These are phyloP conservation scores for Graphilbum sp. DNA, from an alignment of 2,329 filamentous ascomycete genomes.

Conservation along the genomic window DNA sequence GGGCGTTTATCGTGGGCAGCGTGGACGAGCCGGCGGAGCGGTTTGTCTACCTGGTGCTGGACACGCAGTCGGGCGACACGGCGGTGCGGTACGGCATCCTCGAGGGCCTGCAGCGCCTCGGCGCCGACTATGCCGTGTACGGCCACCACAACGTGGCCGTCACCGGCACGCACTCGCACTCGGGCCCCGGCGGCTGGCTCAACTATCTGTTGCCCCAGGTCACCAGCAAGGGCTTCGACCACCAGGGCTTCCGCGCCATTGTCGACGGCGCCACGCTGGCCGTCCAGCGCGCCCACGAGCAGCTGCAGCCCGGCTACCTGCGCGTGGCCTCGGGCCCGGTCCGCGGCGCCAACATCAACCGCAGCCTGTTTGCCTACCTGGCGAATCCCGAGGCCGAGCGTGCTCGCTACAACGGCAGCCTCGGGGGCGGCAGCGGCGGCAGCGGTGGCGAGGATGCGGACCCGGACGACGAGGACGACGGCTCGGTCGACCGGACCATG, in stretches of 20 bases:
- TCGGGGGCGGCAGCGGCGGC: conserved; percentile 11
- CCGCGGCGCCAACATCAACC: conserved; percentile 60
- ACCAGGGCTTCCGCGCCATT: conserved; percentile 72
- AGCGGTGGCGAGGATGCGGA: conserved; percentile 15
- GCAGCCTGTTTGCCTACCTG: conserved; percentile 71
- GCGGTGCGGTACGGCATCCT: conserved; percentile 73
- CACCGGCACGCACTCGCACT: conserved; percentile 81
- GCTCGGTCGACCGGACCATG: conserved; percentile 52
- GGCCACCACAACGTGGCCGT: conserved; percentile 69
- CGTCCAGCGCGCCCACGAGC: conserved; percentile 60
- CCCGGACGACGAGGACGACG: conserved; percentile 34
- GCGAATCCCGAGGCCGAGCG: conserved; percentile 65
- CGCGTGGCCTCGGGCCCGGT: conserved; percentile 46
- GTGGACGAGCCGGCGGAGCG: conserved; percentile 47
- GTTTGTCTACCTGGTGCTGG: conserved; percentile 76
- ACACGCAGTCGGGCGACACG: conserved; percentile 73
- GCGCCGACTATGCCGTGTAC: conserved; percentile 58
- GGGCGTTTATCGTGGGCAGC: conserved; percentile 73
- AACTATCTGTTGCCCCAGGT: conserved; percentile 86
- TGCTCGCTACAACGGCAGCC: conserved; percentile 35
- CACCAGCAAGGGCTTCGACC: conserved; percentile 70
- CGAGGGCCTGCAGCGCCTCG: conserved; percentile 49
- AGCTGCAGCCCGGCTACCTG: conserved; percentile 39
- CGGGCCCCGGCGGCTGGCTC: conserved; percentile 77
- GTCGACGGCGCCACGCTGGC: conserved; percentile 70